phyloP scores from a whole-genome alignment of 208 protist genomes.

The Trypanosoma congolense region DNA sequence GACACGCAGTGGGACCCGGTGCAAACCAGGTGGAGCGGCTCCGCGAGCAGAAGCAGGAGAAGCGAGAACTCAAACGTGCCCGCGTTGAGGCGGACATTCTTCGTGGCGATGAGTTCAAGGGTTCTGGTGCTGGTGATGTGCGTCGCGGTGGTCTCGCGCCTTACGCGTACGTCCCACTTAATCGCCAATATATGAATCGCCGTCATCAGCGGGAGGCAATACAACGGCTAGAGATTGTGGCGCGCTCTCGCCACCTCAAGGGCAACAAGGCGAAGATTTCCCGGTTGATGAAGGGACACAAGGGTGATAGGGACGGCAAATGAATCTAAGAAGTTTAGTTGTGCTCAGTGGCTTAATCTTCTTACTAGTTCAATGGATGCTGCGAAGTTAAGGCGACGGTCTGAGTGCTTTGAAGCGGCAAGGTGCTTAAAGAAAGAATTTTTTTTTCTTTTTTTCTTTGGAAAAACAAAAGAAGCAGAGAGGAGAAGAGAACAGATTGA shows the following conservation, averaged over 20 bases:
- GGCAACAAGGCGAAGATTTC: constrained; percentile 81
- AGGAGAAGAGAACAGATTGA: too few relatives aligned
- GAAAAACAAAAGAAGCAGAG: too few relatives aligned
- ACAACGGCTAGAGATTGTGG: constrained; percentile 68
- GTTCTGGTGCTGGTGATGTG: constrained; percentile 75
- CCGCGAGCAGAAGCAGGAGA: constrained; percentile 63
- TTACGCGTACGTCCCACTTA: constrained; percentile 89
- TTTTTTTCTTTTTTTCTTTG: too few relatives aligned
- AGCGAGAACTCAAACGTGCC: constrained; percentile 58
- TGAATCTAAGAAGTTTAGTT: not conserved
- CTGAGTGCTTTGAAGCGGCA: too few relatives aligned
- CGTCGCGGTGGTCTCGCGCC: constrained; percentile 79
- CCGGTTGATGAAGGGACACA: constrained; percentile 25
- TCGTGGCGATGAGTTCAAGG: constrained; percentile 82
- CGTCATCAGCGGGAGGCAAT: constrained; percentile 74
- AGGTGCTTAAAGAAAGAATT: too few relatives aligned
- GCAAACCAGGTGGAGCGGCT: constrained; percentile 44
- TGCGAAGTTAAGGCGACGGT: too few relatives aligned
- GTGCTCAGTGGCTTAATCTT: too few relatives aligned
- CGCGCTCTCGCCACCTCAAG: constrained; percentile 41
- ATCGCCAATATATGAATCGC: constrained; percentile 87
- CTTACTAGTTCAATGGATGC: too few relatives aligned
- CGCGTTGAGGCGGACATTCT: constrained; percentile 84
- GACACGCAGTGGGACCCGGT: constrained; percentile 31
- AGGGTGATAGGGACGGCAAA: not conserved